Evolutionary conservation across 176 grass and related monocot genomes (phyloP).

Genomic region (Poa pratensis): DNA sequence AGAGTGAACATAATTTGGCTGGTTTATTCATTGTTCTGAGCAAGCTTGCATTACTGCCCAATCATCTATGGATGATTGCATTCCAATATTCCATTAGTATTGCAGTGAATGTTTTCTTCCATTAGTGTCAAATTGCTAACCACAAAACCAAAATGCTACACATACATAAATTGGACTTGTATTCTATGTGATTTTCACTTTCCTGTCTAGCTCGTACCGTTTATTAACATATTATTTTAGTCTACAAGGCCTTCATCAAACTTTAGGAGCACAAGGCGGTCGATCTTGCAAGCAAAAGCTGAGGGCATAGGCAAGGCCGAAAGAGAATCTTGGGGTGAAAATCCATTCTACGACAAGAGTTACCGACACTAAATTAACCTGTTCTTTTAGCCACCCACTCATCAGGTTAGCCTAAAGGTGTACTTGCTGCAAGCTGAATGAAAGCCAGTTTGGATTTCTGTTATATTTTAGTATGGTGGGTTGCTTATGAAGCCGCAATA

Average conservation of each 20-base stretch:
- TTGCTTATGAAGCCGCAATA: conserved; percentile 4
- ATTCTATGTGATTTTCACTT: neutral
- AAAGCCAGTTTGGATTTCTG: neutral
- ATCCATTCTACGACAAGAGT: conserved; percentile 70
- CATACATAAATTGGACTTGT: neutral
- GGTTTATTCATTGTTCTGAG: neutral
- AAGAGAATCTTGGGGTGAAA: conserved; percentile 70
- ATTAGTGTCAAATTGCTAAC: neutral
- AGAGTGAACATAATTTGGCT: neutral
- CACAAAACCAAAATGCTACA: neutral
- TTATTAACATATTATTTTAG: conserved; percentile 51
- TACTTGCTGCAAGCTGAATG: neutral
- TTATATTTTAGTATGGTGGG: neutral
- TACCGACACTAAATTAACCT: conserved; percentile 46
- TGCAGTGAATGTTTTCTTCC: neutral
- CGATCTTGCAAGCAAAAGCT: conserved; percentile 71
- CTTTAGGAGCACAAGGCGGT: conserved; percentile 46
- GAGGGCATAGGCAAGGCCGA: conserved; percentile 60
- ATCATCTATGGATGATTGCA: neutral
- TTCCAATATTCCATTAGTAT: conserved; percentile 24
- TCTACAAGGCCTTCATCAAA: conserved; percentile 58
- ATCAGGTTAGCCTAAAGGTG: conserved; percentile 18
- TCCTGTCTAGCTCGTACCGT: neutral
- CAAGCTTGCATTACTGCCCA: neutral
- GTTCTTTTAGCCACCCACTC: neutral